Conservation (phyloP, 176 grass and related monocot species). For the Saccharum officinarum region DNA sequence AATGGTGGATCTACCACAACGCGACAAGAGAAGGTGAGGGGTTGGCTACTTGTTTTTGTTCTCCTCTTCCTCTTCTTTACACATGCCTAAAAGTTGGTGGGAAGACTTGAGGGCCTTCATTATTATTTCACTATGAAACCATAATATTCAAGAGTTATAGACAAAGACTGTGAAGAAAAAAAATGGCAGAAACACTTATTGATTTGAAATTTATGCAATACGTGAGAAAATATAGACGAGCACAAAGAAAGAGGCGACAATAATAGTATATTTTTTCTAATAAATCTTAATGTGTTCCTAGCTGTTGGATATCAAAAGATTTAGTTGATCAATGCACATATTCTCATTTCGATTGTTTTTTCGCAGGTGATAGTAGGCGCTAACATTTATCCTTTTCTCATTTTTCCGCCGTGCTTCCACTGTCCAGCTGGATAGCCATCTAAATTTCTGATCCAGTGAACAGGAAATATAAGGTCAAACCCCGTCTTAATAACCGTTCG, state of each 20-base stretch:
- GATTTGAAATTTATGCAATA: background rate
- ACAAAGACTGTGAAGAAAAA: background rate
- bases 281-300: no score
- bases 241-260: background rate
- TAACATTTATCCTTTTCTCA: background rate
- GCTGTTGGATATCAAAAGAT: no score
- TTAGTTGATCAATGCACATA: background rate
- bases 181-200: background rate
- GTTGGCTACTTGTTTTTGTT: background rate
- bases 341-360: background rate
- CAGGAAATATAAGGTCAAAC: background rate
- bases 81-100: background rate
- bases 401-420: background rate
- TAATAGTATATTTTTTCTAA: no score
- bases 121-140: no score
- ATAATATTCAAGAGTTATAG: background rate
- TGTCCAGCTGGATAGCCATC: background rate
- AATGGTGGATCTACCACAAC: background rate
- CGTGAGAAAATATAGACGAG: background rate
- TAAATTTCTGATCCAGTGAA: background rate
- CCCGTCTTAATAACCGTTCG: background rate
- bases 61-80: background rate
- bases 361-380: background rate
- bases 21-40: no score
- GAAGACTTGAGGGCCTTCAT: no score